Percentiles rank a stretch among this genome's conserved stretches.
These are phyloP conservation scores for Grosmannia clavigera DNA, from an alignment of 2,329 filamentous ascomycete species.

Conservation along the genomic window DNA sequence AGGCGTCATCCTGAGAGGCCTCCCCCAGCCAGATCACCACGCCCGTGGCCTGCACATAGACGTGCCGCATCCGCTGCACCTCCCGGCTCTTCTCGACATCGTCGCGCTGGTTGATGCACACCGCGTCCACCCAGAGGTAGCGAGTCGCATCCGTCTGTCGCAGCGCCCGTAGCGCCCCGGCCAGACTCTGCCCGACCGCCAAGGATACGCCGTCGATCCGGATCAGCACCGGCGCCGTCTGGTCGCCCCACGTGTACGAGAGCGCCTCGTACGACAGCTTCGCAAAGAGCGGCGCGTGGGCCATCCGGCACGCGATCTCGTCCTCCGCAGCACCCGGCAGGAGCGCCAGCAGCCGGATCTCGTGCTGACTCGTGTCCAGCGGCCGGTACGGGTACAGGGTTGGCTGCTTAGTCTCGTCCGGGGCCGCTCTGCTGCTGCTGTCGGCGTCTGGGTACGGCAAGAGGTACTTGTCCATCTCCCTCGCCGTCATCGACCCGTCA, in stretches of 20 bases:
- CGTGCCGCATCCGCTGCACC: constrained; percentile 20
- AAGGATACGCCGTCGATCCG: not conserved
- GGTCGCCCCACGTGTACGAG: not conserved
- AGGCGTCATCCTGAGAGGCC: not conserved
- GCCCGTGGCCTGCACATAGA: constrained; percentile 12
- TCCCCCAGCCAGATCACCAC: not conserved
- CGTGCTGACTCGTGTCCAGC: not conserved
- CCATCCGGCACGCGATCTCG: not conserved
- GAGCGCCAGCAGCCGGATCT: not conserved
- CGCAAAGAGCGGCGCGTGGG: not conserved
- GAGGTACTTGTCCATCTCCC: not conserved
- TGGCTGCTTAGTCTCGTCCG: not conserved
- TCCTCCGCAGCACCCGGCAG: not conserved
- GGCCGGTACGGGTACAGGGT: not conserved
- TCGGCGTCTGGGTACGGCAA: not conserved
- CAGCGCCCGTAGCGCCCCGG: constrained; percentile 6
- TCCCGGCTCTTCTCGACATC: constrained; percentile 8
- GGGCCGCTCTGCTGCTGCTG: not conserved
- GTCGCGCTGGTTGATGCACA: constrained; percentile 11
- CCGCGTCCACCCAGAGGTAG: constrained; percentile 10
- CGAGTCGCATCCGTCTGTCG: not conserved
- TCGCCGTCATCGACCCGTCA: not conserved
- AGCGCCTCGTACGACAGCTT: not conserved
- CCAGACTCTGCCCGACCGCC: not conserved
- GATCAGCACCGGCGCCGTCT: not conserved